These are phyloP conservation scores for Coleophoma cylindrospora DNA, from an alignment of 2,329 filamentous ascomycete species.

Conservation along the genomic window DNA sequence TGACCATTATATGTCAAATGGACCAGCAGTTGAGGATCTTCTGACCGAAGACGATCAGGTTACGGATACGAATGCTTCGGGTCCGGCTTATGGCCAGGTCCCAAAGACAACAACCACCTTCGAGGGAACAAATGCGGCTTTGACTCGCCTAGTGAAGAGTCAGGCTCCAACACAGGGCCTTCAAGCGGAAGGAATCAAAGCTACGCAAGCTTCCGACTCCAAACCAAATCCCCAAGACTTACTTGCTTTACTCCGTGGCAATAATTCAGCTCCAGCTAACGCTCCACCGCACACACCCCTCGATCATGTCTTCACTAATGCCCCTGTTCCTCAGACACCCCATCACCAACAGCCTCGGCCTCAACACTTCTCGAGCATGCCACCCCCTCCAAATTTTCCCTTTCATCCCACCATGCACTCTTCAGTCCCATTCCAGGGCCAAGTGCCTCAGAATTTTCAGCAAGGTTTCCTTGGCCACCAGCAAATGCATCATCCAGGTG, in stretches of 20 bases:
- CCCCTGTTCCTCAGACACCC: conserved; percentile 50
- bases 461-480: conserved; percentile 2
- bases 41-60: conserved; percentile 55
- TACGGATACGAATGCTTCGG: conserved; percentile 14
- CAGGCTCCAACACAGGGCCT: conserved; percentile 47
- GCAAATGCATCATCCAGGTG: background rate
- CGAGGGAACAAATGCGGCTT: conserved; percentile 41
- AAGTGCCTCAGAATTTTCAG: conserved; percentile 8
- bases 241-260: conserved; percentile 44
- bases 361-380: conserved; percentile 38
- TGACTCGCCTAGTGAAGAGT: conserved; percentile 51
- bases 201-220: conserved; percentile 7
- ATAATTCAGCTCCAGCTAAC: conserved; percentile 12
- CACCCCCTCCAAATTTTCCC: conserved; percentile 43
- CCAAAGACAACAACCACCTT: conserved; percentile 32
- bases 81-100: conserved; percentile 1
- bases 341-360: conserved; percentile 51
- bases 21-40: conserved; percentile 47
- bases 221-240: conserved; percentile 39
- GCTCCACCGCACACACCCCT: conserved; percentile 45
- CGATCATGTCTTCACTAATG: conserved; percentile 45
- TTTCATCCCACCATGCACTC: conserved; percentile 25
- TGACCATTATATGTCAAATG: conserved; percentile 34
- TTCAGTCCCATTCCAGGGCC: conserved; percentile 18
- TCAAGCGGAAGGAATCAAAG: conserved; percentile 25